Evolutionary conservation across 805 yeast species (phyloP).

Genomic region (Metschnikowia vanudenii): DNA sequence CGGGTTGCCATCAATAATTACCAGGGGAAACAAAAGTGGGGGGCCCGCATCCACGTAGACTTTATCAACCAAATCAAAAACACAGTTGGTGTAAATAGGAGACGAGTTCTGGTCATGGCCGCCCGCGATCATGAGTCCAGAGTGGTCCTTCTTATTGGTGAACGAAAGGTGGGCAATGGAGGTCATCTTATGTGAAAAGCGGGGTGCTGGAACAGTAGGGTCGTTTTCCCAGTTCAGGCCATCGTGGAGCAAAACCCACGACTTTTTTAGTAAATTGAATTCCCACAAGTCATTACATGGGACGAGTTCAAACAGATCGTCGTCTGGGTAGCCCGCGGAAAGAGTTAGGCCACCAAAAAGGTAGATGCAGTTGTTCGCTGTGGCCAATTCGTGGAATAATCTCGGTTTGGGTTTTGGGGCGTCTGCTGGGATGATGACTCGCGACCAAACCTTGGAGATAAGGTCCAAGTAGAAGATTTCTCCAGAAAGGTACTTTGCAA

Average conservation of each 20-base stretch:
- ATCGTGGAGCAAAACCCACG: slow-evolving; percentile 54
- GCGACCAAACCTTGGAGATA: slow-evolving; percentile 57
- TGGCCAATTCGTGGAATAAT: slow-evolving; percentile 57
- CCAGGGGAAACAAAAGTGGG: slow-evolving; percentile 14
- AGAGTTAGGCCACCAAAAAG: slow-evolving; percentile 64
- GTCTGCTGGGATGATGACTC: slow-evolving; percentile 29
- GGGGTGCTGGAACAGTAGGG: slow-evolving; percentile 28
- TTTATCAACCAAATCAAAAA: slow-evolving; percentile 47
- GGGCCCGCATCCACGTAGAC: slow-evolving; percentile 27
- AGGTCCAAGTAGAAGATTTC: slow-evolving; percentile 62
- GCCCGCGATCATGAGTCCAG: slow-evolving; percentile 53
- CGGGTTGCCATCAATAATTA: neutral
- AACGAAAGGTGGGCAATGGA: slow-evolving; percentile 38
- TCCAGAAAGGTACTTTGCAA: slow-evolving; percentile 50
- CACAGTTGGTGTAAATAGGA: slow-evolving; percentile 32
- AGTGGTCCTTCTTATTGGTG: slow-evolving; percentile 39
- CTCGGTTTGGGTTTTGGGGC: slow-evolving; percentile 44
- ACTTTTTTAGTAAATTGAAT: slow-evolving; percentile 49
- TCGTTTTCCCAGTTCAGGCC: slow-evolving; percentile 27
- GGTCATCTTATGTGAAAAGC: slow-evolving; percentile 56
- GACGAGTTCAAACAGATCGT: slow-evolving; percentile 28
- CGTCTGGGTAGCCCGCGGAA: slow-evolving; percentile 15
- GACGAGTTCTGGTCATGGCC: slow-evolving; percentile 44
- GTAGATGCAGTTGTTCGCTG: slow-evolving; percentile 50
- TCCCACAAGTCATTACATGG: slow-evolving; percentile 71